A percentile compares a stretch with the other conserved stretches of the same genome.
Evolutionary conservation across 2,329 filamentous ascomycete species (phyloP).

Genomic region (Claviceps sp.): DNA sequence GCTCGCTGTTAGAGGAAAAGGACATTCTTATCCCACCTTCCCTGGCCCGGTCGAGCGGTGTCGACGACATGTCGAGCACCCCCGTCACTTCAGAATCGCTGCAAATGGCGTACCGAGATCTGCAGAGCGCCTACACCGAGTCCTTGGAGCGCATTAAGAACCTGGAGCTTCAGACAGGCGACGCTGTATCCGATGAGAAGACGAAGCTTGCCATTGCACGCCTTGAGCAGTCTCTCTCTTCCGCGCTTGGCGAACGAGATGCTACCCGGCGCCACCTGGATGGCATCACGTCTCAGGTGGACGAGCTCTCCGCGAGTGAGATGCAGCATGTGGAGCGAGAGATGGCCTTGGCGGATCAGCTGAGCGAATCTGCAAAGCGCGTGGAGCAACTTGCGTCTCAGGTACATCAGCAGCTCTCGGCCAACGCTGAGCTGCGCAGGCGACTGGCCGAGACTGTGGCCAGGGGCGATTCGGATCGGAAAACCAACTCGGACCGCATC

Average conservation of each 20-base stretch:
- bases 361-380: conserved; percentile 59
- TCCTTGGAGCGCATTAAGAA: conserved; percentile 54
- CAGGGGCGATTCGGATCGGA: conserved; percentile 74
- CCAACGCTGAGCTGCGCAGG: conserved; percentile 60
- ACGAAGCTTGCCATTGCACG: conserved; percentile 49
- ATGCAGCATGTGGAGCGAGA: conserved; percentile 45
- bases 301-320: conserved; percentile 42
- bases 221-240: conserved; percentile 54
- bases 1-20: conserved; percentile 64
- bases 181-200: conserved; percentile 35
- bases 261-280: conserved; percentile 53
- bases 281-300: conserved; percentile 48
- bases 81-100: conserved; percentile 58
- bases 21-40: conserved; percentile 63
- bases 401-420: conserved; percentile 67
- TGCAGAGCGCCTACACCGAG: conserved; percentile 57
- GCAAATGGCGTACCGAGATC: conserved; percentile 58
- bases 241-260: conserved; percentile 59
- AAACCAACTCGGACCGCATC: conserved; percentile 67
- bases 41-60: conserved; percentile 30
- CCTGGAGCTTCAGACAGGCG: conserved; percentile 38
- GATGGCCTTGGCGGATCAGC: conserved; percentile 51
- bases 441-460: conserved; percentile 68
- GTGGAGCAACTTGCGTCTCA: conserved; percentile 70
- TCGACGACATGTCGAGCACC: conserved; percentile 13